Evolutionary conservation across 805 yeast genomes (phyloP), one percentile per base, ranked within the genome.

Genomic region (Spencermartinsiella europaea): DNA sequence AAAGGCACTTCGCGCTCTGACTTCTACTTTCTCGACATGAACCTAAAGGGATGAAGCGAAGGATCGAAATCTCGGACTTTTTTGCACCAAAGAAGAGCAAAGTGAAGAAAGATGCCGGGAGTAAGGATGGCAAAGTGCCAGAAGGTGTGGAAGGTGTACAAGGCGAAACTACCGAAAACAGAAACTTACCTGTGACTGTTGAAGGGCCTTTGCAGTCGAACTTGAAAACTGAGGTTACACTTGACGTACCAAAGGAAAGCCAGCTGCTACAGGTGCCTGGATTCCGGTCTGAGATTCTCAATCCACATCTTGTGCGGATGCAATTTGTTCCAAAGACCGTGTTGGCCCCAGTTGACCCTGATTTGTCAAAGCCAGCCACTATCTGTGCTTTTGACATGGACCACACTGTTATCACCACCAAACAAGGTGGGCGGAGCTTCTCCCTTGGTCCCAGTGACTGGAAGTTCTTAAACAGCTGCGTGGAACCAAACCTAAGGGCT

Each of bases 371-470:
- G 31, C 31, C 10, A 12, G 31, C 12, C 31, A 7, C 10, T 7
- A 12, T 84, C 1, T 87, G 87, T 1, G 84, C 85, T 0, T 91
- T 90, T 64, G 98, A 91, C 63, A 69, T 91, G 42, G 99, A 91
- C 67, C 83, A 79, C 5, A 91, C 98, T 0, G 55, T 91, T 5
- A 77, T 87, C 0, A 60, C 61, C 14, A 81, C 96, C 0, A 81
- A 77, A 58, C 74, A 85, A 0, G 87, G 86, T 0, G 40, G 58
- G 10, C 7, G 31, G 12, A 25, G 31, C 31, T 25, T 25, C 31
- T 25, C 31, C 12, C 31, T 25, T 7, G 31, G 31, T 7, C 31
- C 31, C 31, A 25, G 63, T 2, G 98, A 91, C 63, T 91, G 98
- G 98, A 68, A 70, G 57, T 81, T 80, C 74, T 73, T 81, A 21